phyloP scores from a whole-genome alignment of 2,329 filamentous ascomycete species.

The Lasiodiplodia sp. region DNA sequence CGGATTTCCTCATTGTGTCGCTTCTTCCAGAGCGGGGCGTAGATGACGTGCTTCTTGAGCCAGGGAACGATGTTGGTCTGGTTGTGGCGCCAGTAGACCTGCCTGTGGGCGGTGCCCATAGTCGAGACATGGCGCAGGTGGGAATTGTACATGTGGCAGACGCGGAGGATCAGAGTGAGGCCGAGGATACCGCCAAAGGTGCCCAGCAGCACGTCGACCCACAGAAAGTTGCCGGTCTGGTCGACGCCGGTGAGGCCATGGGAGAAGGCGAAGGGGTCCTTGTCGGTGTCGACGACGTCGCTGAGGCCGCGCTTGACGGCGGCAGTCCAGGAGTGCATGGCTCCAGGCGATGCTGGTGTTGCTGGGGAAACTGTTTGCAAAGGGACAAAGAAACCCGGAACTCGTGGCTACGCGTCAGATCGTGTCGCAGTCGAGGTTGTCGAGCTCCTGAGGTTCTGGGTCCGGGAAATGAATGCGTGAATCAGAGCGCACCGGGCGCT shows the following conservation, averaged over 20 bases:
- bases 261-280: constrained; percentile 46
- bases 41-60: constrained; percentile 69
- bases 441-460: constrained; percentile 19
- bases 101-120: constrained; percentile 50
- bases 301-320: constrained; percentile 18
- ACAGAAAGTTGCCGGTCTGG: constrained; percentile 56
- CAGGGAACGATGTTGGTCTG: constrained; percentile 59
- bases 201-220: constrained; percentile 51
- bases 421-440: constrained; percentile 18
- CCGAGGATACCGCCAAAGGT: constrained; percentile 46
- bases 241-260: constrained; percentile 57
- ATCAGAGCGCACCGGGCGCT: constrained; percentile 22
- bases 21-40: constrained; percentile 75
- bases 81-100: constrained; percentile 57
- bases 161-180: constrained; percentile 50
- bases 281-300: constrained; percentile 11
- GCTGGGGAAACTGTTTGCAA: not conserved
- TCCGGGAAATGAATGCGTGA: constrained; percentile 2
- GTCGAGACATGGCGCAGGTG: constrained; percentile 56
- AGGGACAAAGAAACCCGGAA: constrained; percentile 19
- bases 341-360: constrained; percentile 20
- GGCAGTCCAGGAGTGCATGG: constrained; percentile 12
- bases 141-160: constrained; percentile 50
- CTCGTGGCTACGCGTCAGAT: constrained; percentile 25
- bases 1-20: constrained; percentile 80